Evolutionary conservation across 306 rosid genomes (phyloP).

Genomic region (Inga leiocalycina): DNA sequence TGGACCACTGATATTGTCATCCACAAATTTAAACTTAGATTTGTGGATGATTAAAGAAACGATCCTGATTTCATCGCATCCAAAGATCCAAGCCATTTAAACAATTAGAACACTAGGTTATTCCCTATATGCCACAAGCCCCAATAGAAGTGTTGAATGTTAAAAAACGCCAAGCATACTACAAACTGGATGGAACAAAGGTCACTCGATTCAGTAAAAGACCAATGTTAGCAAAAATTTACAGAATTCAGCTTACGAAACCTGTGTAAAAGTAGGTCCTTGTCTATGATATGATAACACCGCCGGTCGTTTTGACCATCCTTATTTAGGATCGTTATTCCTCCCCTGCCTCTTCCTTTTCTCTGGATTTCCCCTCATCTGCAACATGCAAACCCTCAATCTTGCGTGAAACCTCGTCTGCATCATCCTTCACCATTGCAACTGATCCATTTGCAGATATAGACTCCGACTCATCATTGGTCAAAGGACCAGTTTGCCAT

Average conservation of each 20-base stretch:
- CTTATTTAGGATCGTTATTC: conserved; percentile 38
- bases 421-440: conserved; percentile 59
- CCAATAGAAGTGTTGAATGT: conserved; percentile 21
- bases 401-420: conserved; percentile 73
- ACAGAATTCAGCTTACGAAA: conserved; percentile 43
- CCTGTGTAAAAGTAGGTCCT: conserved; percentile 33
- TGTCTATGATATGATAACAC: conserved; percentile 33
- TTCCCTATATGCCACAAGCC: conserved; percentile 23
- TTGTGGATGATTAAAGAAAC: neutral
- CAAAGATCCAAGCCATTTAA: conserved; percentile 17
- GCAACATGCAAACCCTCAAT: conserved; percentile 83
- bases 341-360: conserved; percentile 67
- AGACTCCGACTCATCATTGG: conserved; percentile 60
- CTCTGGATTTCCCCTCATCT: conserved; percentile 66
- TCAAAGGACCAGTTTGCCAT: conserved; percentile 92
- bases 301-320: conserved; percentile 20
- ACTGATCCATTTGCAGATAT: conserved; percentile 56
- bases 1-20: neutral
- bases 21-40: neutral
- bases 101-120: conserved; percentile 17
- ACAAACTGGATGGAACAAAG: conserved; percentile 33
- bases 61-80: neutral
- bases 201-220: conserved; percentile 39
- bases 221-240: conserved; percentile 46
- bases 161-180: conserved; percentile 24